Evolutionary conservation across 192 early-diverging fungal species (phyloP), one percentile per base, ranked within the genome.

Genomic region (Pecoramyces ruminantium): DNA sequence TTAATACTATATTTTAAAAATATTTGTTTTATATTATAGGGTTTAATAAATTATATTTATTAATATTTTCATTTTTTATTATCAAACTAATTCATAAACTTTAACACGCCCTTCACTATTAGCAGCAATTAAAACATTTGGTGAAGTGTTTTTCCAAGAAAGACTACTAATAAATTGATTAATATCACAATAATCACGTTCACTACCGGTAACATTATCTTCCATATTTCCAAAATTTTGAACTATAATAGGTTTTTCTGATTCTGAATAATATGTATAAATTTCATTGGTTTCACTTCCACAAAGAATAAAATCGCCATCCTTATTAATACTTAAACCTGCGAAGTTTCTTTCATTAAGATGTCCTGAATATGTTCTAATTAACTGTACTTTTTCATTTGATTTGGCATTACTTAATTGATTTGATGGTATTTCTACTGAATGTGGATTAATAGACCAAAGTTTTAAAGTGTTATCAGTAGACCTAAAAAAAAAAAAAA

Each of bases 261-360:
- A 85, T 58, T 88, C 86, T 42, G 88, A 89, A 86, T 94, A 92
- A 82, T 98, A 98, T 0, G 92, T 90, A 82, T 93, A 96, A 21
- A 96, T 90, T 6, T 91, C 90, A 86, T 98, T 96, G 78, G 92
- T 95, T 85, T 98, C 97, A 83, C 94, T 95, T 29, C 97, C 97
- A 83, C 95, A 96, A 0, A 94, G 87, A 82, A 98, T 94, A 90
- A 94, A 96, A 78, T 97, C 94, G 0, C 85, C 83, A 18, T 87
- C 87, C 15, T 80, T 84, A 78, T 92, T 92, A 12, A 92, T 88
- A 29, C 91, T 92, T 80, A 98, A 86, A 3, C 97, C 97, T 11
- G 97, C 97, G 95, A 98, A 98, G 87, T 97, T 97, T 87, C 95
- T 96, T 82, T 96, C 95, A 82, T 98, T 98, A 14, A 86, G 78